A percentile compares a stretch with the other conserved stretches of the same genome.
phyloP scores from a whole-genome alignment of 2,329 filamentous ascomycete genomes.

The Penicillium sp. region DNA sequence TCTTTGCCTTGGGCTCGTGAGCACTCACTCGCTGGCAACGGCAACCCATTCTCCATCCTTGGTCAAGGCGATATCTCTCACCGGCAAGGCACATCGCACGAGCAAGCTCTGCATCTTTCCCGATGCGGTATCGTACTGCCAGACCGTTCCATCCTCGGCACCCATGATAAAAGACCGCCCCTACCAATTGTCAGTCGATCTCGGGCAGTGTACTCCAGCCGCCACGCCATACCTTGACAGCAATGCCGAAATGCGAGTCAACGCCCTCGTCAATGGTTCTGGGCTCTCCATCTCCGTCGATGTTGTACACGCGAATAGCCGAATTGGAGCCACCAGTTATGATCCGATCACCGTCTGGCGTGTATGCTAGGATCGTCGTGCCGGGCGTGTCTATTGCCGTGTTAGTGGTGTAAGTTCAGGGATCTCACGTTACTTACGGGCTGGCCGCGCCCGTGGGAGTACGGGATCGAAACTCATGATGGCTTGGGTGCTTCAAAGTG shows the following conservation, averaged over 20 bases:
- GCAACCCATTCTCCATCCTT: constrained; percentile 84
- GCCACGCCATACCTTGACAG: constrained; percentile 60
- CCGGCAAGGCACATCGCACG: constrained; percentile 77
- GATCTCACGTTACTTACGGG: constrained; percentile 45
- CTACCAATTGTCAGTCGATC: constrained; percentile 37
- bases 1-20: not conserved
- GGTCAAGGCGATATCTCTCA: constrained; percentile 82
- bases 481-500: not conserved
- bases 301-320: constrained; percentile 87
- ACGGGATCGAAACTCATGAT: constrained; percentile 39
- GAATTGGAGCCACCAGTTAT: constrained; percentile 94
- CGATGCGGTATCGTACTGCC: constrained; percentile 78
- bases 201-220: not conserved
- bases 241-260: constrained; percentile 80
- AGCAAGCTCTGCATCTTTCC: constrained; percentile 75
- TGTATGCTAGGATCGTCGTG: constrained; percentile 84
- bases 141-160: constrained; percentile 94
- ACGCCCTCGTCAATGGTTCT: constrained; percentile 87
- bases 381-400: constrained; percentile 70
- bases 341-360: constrained; percentile 80
- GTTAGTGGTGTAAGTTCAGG: constrained; percentile 9
- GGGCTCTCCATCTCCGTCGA: constrained; percentile 88
- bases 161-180: constrained; percentile 85
- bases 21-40: constrained; percentile 80
- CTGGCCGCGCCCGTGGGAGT: constrained; percentile 44